Conservation (phyloP, 257 asterid species). For the Leptodermis oblonga region DNA sequence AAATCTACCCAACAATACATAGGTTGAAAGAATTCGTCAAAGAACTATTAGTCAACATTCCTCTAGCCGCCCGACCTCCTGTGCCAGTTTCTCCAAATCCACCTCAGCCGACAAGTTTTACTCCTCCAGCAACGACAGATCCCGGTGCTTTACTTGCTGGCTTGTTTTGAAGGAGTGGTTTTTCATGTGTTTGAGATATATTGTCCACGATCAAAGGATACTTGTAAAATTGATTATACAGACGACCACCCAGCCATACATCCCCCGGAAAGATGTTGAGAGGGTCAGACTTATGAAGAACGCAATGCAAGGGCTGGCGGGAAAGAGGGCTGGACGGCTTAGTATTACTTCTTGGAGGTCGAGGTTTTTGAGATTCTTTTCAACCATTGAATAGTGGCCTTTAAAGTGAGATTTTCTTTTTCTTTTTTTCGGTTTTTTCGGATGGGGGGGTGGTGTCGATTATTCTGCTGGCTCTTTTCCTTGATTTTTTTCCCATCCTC, state of each 20-base stretch:
- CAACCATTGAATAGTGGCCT: conserved; percentile 40
- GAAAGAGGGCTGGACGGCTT: conserved; percentile 27
- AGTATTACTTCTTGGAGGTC: conserved; percentile 28
- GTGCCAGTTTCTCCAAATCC: conserved; percentile 51
- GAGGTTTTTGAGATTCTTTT: conserved; percentile 53
- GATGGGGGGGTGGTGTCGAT: conserved; percentile 18
- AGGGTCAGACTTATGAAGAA: conserved; percentile 6
- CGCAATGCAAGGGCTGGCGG: conserved; percentile 52
- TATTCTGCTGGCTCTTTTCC: conserved; percentile 8
- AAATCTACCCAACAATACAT: conserved; percentile 8
- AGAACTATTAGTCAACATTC: conserved; percentile 65
- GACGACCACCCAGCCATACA: conserved; percentile 16
- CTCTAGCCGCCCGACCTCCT: conserved; percentile 44
- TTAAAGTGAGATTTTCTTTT: conserved; percentile 22
- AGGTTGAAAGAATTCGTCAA: conserved; percentile 84
- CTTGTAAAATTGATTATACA: conserved; percentile 38
- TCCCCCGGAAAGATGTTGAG: conserved; percentile 23
- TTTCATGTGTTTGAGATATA: neutral
- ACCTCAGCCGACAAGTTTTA: conserved; percentile 42
- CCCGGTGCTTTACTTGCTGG: conserved; percentile 86
- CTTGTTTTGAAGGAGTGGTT: conserved; percentile 48
- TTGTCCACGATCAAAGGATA: conserved; percentile 16
- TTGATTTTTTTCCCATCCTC: conserved; percentile 6
- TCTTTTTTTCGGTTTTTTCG: neutral
- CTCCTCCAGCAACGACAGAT: conserved; percentile 48